A percentile compares a stretch with the other conserved stretches of the same genome.
These are phyloP conservation scores for Rhizomucor pusillus DNA, from an alignment of 371 early-diverging fungal species.

Conservation along the genomic window DNA sequence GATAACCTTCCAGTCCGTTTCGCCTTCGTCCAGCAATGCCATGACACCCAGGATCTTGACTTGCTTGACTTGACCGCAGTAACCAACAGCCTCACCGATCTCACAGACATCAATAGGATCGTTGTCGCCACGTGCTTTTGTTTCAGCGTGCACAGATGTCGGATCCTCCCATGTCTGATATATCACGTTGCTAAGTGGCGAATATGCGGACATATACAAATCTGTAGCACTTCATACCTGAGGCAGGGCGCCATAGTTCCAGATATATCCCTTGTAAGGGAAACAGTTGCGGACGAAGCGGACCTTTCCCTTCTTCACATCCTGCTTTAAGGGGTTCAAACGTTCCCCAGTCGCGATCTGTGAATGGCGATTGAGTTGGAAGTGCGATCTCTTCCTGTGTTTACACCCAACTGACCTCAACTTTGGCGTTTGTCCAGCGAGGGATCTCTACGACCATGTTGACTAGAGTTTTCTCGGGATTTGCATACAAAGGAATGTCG, in stretches of 20 bases:
- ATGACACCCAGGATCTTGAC: conserved; percentile 94
- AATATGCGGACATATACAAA: too few relatives aligned
- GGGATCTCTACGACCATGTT: conserved; percentile 99
- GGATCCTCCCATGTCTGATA: conserved; percentile 98
- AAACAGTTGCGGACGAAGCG: conserved; percentile 99
- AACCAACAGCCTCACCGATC: conserved; percentile 84
- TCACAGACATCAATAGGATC: conserved; percentile 97
- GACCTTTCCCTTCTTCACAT: conserved; percentile 98
- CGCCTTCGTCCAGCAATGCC: conserved; percentile 95
- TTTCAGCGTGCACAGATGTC: conserved; percentile 77
- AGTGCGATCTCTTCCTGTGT: background rate
- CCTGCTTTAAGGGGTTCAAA: conserved; percentile 99
- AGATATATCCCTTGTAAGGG: conserved; percentile 99
- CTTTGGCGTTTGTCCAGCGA: conserved; percentile 99
- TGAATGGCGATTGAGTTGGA: background rate
- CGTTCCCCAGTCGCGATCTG: conserved; percentile 89
- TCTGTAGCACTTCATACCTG: conserved; percentile 48
- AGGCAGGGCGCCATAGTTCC: conserved; percentile 99
- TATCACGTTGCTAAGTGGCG: conserved; percentile 12
- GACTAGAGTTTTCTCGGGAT: conserved; percentile 78
- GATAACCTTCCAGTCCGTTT: conserved; percentile 98
- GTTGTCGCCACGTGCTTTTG: conserved; percentile 94
- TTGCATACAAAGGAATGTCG: conserved; percentile 96
- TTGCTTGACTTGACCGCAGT: conserved; percentile 93
- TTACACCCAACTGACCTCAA: conserved; percentile 71